Percentiles rank a stretch among this genome's conserved stretches.
Evolutionary conservation across 768 basidiomycete species (phyloP).

Genomic region (Suillus spraguei): DNA sequence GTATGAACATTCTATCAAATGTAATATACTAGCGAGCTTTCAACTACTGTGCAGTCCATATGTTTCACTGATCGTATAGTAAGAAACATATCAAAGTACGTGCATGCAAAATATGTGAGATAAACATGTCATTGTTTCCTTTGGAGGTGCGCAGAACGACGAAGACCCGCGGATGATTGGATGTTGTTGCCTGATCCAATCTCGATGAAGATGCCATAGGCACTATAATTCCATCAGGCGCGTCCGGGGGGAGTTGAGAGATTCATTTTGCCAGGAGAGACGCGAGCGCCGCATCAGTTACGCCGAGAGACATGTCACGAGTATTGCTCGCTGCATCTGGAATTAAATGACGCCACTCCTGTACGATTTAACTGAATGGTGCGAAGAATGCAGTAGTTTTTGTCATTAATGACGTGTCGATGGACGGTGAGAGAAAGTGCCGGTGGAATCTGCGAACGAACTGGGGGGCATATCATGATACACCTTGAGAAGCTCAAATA

Average conservation of each 20-base stretch:
- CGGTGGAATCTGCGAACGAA: neutral
- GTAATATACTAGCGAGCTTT: no score
- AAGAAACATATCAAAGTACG: no score
- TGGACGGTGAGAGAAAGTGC: neutral
- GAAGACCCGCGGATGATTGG: neutral
- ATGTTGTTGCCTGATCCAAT: neutral
- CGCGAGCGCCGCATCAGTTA: neutral
- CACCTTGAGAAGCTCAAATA: neutral
- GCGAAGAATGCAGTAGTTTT: neutral
- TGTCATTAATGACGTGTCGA: no score
- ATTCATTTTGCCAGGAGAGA: neutral
- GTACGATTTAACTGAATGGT: neutral
- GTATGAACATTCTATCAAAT: no score
- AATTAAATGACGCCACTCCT: neutral
- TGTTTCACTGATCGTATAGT: no score
- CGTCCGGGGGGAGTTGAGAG: neutral
- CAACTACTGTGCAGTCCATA: no score
- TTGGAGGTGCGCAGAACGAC: neutral
- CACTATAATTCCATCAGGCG: neutral
- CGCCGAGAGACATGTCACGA: neutral
- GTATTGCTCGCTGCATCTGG: neutral
- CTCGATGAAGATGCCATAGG: neutral
- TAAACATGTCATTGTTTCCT: no score
- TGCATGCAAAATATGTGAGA: no score
- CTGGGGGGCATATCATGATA: no score